Conservation (phyloP, 2,329 filamentous ascomycete genomes). For the Mollisia scopiformis region DNA sequence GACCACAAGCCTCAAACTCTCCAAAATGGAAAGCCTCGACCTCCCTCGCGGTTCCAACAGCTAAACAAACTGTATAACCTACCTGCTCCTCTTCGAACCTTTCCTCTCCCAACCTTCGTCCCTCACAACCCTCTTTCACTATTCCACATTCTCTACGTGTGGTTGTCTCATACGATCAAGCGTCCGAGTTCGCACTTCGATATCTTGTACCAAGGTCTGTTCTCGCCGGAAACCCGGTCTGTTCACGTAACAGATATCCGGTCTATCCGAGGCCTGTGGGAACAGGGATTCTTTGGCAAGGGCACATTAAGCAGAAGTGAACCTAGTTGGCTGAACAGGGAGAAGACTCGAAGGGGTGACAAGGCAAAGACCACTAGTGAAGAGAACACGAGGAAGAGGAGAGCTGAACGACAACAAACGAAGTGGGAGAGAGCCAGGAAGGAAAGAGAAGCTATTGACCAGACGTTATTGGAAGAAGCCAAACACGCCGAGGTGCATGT, state of each 20-base stretch:
- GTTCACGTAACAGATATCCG: constrained; percentile 80
- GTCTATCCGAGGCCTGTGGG: constrained; percentile 84
- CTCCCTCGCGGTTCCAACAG: constrained; percentile 42
- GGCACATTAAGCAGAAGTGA: constrained; percentile 92
- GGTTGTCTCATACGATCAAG: constrained; percentile 71
- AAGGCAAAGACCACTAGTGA: constrained; percentile 75
- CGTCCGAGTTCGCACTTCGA: constrained; percentile 67
- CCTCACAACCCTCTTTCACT: constrained; percentile 91
- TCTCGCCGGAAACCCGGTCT: constrained; percentile 80
- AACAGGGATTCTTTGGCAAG: constrained; percentile 97
- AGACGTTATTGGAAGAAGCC: constrained; percentile 62
- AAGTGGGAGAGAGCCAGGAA: constrained; percentile 92
- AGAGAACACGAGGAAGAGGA: constrained; percentile 74
- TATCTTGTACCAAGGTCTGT: constrained; percentile 71
- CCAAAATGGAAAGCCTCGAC: constrained; percentile 19
- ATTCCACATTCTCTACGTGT: constrained; percentile 76
- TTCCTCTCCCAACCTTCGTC: constrained; percentile 85
- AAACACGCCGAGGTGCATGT: constrained; percentile 4
- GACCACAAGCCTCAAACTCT: constrained; percentile 4
- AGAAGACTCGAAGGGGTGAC: constrained; percentile 72
- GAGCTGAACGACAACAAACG: constrained; percentile 79
- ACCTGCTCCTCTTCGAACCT: constrained; percentile 78
- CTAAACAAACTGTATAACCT: constrained; percentile 78
- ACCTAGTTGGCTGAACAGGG: constrained; percentile 86
- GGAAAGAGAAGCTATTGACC: constrained; percentile 82